phyloP scores from a whole-genome alignment of 2,329 filamentous ascomycete genomes.

The Aureobasidium subglaciale region DNA sequence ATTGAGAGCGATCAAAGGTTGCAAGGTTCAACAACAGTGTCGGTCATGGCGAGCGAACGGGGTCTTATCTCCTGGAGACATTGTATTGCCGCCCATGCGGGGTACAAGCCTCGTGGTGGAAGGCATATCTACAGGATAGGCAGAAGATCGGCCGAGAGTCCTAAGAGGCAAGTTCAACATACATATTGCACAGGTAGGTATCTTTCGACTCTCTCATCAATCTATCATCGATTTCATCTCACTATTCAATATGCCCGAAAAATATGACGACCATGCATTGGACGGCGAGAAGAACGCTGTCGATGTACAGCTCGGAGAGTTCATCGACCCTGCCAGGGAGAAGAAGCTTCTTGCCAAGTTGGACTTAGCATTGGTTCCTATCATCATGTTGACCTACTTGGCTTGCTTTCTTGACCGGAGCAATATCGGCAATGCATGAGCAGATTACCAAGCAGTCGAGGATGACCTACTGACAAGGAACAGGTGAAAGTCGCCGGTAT shows the following conservation, averaged over 20 bases:
- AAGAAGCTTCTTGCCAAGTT: constrained; percentile 42
- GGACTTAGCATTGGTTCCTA: constrained; percentile 42
- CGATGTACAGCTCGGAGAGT: not conserved
- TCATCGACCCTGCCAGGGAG: constrained; percentile 41
- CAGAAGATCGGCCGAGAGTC: constrained; percentile 6
- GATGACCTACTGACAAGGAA: not conserved
- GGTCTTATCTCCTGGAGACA: constrained; percentile 7
- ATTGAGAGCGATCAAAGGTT: not conserved
- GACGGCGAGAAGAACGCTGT: constrained; percentile 7
- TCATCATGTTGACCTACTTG: constrained; percentile 51
- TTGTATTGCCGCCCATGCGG: not conserved
- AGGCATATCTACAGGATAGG: constrained; percentile 9
- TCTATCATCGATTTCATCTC: not conserved
- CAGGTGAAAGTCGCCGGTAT: constrained; percentile 36
- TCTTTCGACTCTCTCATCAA: not conserved
- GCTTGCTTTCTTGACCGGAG: constrained; percentile 49
- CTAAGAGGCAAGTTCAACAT: not conserved
- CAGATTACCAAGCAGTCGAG: not conserved
- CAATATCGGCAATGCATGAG: constrained; percentile 38
- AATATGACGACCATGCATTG: not conserved
- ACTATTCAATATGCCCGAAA: constrained; percentile 5
- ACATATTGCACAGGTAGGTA: not conserved
- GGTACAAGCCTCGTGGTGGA: not conserved
- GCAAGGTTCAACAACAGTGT: not conserved
- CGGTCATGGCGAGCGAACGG: not conserved